Evolutionary conservation across 108 stramenopile species (phyloP), one percentile per base, ranked within the genome.

Genomic region (Fragilaria crotonensis): DNA sequence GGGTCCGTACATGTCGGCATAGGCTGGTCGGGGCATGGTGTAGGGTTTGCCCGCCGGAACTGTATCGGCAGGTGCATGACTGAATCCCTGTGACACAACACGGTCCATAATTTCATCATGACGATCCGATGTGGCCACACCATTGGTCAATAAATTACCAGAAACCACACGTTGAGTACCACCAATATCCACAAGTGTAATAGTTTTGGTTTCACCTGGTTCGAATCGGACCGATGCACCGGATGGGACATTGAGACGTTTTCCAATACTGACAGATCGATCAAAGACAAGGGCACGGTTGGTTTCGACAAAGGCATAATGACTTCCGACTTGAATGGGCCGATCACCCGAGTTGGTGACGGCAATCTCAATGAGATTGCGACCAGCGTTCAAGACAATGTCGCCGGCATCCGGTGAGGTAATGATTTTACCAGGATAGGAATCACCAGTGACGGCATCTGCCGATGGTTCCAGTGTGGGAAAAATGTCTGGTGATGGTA

Each of bases 301-400:
- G 60, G 95, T 92, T 78, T 98, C 91, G 9, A 87, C 64, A 72
- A 93, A 93, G 57, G 87, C 81, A 68, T 88, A 96, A 64, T 95
- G 95, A 19, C 77, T 78, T 32, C 94, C 95, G 14, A 96, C 94
- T 77, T 98, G 89, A 53, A 98, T 93, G 52, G 97, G 97, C 21
- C 97, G 79, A 67, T 98, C 97, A 11, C 94, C 94, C 26, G 90
- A 90, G 65, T 97, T 98, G 52, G 92, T 95, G 22, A 98, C 97
- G 17, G 80, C 58, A 51, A 96, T 5, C 52, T 91, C 91, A 51
- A 92, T 64, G 59, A 90, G 64, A 2, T 71, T 28, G 52, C 78
- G 73, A 20, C 91, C 84, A 7, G 61, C 64, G 33, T 84, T 83
- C 41, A 89, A 51, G 22, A 69, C 73, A 49, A 93, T 68, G 22